Evolutionary conservation across 345 rosid genomes (phyloP).

Genomic region (Hibiscus trionum): DNA sequence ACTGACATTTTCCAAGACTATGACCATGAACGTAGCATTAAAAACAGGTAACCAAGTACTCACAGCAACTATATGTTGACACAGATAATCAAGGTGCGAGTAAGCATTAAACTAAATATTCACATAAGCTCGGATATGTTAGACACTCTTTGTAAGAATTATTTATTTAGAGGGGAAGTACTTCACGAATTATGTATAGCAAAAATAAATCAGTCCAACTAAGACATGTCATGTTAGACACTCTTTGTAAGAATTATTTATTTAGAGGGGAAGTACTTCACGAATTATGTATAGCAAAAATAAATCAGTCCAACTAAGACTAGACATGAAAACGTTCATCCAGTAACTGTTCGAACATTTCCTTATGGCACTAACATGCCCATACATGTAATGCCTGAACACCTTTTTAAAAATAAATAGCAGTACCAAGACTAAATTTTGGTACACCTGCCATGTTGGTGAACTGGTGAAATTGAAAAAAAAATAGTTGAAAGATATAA

Average conservation of each 20-base stretch:
- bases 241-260: neutral
- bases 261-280: neutral
- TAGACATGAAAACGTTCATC: no score
- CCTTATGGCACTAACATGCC: no score
- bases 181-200: neutral
- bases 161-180: neutral
- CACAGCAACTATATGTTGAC: neutral
- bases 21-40: neutral
- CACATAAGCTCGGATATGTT: neutral
- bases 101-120: neutral
- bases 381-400: no score
- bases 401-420: no score
- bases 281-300: neutral
- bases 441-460: no score
- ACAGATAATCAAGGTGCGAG: neutral
- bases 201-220: neutral
- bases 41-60: neutral
- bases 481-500: no score
- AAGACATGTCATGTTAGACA: neutral
- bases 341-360: no score
- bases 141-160: neutral
- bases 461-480: no score
- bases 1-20: neutral
- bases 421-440: no score
- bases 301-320: neutral